Conservation (phyloP, 441 rosid genomes). For the Raphanus hybrid region DNA sequence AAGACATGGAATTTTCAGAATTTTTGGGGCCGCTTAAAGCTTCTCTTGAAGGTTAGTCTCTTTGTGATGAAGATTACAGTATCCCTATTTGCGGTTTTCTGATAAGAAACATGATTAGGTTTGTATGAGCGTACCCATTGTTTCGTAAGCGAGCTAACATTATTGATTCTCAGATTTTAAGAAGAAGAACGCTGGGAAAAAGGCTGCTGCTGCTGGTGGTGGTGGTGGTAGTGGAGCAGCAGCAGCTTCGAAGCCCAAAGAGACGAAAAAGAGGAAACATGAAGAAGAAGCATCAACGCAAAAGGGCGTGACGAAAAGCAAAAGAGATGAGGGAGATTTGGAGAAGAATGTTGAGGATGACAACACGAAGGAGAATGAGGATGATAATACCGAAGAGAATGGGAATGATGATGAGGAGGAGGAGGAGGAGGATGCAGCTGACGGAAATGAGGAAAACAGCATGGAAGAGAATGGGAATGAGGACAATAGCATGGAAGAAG, state of each 20-base stretch:
- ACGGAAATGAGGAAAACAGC: constrained; percentile 21
- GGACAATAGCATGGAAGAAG: constrained; percentile 16
- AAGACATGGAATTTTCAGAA: constrained; percentile 86
- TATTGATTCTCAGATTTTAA: constrained; percentile 52
- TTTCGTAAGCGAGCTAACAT: neutral
- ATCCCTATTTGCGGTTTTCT: neutral
- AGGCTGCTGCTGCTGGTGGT: constrained; percentile 44
- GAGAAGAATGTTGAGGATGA: constrained; percentile 1
- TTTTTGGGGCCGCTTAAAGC: constrained; percentile 75
- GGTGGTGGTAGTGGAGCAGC: constrained; percentile 8
- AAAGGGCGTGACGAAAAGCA: constrained; percentile 20
- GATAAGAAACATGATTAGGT: constrained; percentile 11
- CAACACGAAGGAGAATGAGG: constrained; percentile 9
- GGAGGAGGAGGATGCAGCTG: constrained; percentile 3
- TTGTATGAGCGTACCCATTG: neutral
- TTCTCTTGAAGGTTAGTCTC: constrained; percentile 66
- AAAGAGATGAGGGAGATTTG: constrained; percentile 18
- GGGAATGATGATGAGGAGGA: constrained; percentile 18
- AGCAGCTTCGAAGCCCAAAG: constrained; percentile 49
- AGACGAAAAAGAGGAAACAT: constrained; percentile 55
- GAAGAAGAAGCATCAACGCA: constrained; percentile 30
- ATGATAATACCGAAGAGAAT: constrained; percentile 25
- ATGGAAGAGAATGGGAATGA: constrained; percentile 22
- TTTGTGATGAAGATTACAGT: neutral
- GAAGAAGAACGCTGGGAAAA: constrained; percentile 67